Evolutionary conservation across 176 grass and related monocot species (phyloP), one percentile per base, ranked within the genome.

Genomic region (Oropetium thomaeum): DNA sequence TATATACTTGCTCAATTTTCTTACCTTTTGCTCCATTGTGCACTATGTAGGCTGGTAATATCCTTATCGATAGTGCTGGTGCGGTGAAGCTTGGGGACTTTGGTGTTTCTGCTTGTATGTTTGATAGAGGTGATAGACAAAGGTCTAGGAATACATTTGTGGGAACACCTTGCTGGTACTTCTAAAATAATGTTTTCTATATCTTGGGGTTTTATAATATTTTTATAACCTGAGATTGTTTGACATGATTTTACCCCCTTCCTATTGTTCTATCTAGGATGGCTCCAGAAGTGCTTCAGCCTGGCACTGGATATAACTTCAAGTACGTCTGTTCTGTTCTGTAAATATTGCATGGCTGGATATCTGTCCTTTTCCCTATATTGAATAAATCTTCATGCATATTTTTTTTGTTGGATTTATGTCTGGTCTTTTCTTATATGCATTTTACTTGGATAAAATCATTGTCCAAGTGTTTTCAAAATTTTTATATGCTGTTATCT

Each of bases 61-160:
- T 99, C 70, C 96, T 99, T 85, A 81, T 99, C 47, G 92, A 95
- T 80, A 79, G 65, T 82, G 79, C 89, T 82, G 91, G 96, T 43
- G 26, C 69, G 60, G 92, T 99, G 73, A 99, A 95, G 37, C 96
- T 99, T 82, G 96, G 96, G 59, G 96, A 99, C 74, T 99, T 95
- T 52, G 96, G 96, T 62, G 96, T 99, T 58, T 92, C 96, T 38
- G 96, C 96, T 34, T 99, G 92, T 70, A 87, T 95, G 96, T 99
- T 99, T 88, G 96, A 99, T 82, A 95, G 82, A 83, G 91, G 96
- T 79, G 96, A 99, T 73, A 95, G 96, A 63, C 96, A 99, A 77
- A 90, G 92, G 52, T 88, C 89, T 42, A 95, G 96, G 80, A 99
- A 93, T 77, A 99, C 96, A 65, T 99, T 99, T 75, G 96, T 99